phyloP scores from a whole-genome alignment of 805 yeast genomes.

The Candida qinlingensis region DNA sequence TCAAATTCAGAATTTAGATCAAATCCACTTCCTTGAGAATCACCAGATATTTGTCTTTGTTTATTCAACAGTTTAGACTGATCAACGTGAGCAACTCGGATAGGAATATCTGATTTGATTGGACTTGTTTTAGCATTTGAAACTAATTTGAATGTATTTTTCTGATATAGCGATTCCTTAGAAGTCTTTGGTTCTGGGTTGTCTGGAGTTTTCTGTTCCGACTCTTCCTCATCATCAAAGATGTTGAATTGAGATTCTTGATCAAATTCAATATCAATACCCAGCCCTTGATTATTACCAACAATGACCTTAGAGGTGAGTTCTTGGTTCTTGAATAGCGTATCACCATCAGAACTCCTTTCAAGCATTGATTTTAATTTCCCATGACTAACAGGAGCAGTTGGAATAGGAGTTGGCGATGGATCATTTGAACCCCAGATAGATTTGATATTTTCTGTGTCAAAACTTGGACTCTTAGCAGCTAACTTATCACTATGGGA shows the following conservation, averaged over 20 bases:
- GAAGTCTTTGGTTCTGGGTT: background rate
- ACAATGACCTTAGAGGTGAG: constrained; percentile 18
- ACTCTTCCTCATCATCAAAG: constrained; percentile 1
- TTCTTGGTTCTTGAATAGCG: constrained; percentile 15
- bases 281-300: constrained; percentile 14
- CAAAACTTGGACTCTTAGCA: background rate
- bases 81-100: background rate
- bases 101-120: background rate
- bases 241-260: constrained; percentile 11
- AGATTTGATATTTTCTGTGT: constrained; percentile 9
- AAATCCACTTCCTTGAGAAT: constrained; percentile 14
- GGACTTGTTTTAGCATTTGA: constrained; percentile 1
- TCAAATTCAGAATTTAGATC: constrained; percentile 19
- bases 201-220: background rate
- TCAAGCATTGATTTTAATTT: constrained; percentile 15
- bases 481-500: background rate
- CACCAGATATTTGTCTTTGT: constrained; percentile 12
- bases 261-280: constrained; percentile 21
- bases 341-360: constrained; percentile 9
- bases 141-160: constrained; percentile 4
- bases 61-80: background rate
- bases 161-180: background rate
- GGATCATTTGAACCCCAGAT: constrained; percentile 21
- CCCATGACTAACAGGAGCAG: constrained; percentile 13
- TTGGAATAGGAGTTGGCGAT: background rate